A percentile compares a stretch with the other conserved stretches of the same genome.
Evolutionary conservation across 768 basidiomycete genomes (phyloP).

Genomic region (Trametes cubensis): DNA sequence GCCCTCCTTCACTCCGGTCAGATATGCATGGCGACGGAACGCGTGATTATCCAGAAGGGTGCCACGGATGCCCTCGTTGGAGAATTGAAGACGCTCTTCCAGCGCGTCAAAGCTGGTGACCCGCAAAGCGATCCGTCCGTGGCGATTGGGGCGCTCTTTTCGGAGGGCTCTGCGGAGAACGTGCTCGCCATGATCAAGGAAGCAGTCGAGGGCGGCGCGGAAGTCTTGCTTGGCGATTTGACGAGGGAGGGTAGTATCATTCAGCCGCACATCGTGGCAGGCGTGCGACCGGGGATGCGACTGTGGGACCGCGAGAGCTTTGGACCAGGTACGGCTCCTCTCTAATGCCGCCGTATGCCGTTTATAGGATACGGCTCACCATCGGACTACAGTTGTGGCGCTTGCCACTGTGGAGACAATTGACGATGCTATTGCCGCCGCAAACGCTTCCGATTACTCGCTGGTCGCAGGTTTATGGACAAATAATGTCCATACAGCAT

Average conservation of each 20-base stretch:
- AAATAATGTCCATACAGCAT: constrained; percentile 44
- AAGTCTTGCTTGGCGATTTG: constrained; percentile 48
- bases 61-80: constrained; percentile 41
- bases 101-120: constrained; percentile 45
- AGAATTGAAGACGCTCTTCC: constrained; percentile 38
- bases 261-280: constrained; percentile 53
- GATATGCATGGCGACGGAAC: constrained; percentile 62
- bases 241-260: constrained; percentile 44
- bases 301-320: constrained; percentile 65
- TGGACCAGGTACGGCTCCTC: constrained; percentile 48
- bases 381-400: constrained; percentile 40
- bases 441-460: constrained; percentile 57
- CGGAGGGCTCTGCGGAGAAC: constrained; percentile 47
- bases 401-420: constrained; percentile 49
- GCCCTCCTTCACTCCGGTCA: constrained; percentile 54
- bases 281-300: constrained; percentile 52
- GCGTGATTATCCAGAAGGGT: constrained; percentile 53
- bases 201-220: constrained; percentile 48
- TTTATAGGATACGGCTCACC: background rate
- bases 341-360: background rate
- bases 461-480: constrained; percentile 58
- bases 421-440: constrained; percentile 57
- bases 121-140: constrained; percentile 32
- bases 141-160: constrained; percentile 46
- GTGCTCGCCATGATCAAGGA: constrained; percentile 48